Conservation (phyloP, 164 flowering plant species). For the Hamamelis virginiana region DNA sequence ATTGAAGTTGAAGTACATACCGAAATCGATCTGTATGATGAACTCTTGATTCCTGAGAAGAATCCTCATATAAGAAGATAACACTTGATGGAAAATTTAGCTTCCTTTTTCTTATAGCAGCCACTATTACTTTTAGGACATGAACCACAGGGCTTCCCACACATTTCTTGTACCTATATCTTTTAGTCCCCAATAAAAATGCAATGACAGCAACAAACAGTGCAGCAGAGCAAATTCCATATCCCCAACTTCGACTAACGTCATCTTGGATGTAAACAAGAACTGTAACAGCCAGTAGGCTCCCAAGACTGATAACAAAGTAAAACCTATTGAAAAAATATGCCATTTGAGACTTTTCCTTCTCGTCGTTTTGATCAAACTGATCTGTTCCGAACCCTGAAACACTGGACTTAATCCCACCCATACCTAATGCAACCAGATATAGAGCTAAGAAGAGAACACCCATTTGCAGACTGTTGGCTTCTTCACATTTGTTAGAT, state of each 20-base stretch:
- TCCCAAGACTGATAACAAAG: constrained; percentile 23
- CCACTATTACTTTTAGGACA: constrained; percentile 18
- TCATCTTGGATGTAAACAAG: constrained; percentile 30
- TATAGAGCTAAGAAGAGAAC: neutral
- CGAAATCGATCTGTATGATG: constrained; percentile 2
- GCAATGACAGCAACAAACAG: constrained; percentile 16
- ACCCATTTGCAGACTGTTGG: constrained; percentile 2
- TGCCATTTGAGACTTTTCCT: constrained; percentile 9
- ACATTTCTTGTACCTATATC: constrained; percentile 25
- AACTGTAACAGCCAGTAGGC: constrained; percentile 24
- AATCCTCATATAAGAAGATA: constrained; percentile 1
- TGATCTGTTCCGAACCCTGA: constrained; percentile 16
- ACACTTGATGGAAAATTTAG: constrained; percentile 15
- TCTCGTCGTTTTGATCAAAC: constrained; percentile 9
- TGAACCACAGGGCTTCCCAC: constrained; percentile 27
- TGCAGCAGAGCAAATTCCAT: constrained; percentile 21
- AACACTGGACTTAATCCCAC: constrained; percentile 15
- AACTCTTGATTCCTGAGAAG: neutral
- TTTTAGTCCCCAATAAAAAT: constrained; percentile 17
- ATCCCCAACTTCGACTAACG: constrained; percentile 25
- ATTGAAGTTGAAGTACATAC: no score
- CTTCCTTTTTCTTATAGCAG: constrained; percentile 26
- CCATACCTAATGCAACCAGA: constrained; percentile 5
- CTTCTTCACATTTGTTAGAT: neutral
- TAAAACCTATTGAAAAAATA: constrained; percentile 24